These are phyloP conservation scores for Coniferiporia sulphurascens DNA, from an alignment of 1,284 basidiomycete species.

Conservation along the genomic window DNA sequence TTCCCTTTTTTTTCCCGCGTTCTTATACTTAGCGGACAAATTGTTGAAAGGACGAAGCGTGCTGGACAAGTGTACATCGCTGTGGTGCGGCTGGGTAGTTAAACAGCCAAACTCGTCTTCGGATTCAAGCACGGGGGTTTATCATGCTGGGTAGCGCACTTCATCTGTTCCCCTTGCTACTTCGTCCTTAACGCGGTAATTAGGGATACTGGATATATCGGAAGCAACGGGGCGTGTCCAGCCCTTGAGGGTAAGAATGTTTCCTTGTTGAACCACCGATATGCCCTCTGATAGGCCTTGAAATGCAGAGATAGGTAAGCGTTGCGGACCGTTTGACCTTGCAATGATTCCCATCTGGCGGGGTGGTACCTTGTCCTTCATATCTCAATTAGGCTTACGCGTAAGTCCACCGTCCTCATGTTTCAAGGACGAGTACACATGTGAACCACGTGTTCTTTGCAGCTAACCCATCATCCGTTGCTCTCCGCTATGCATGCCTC, in stretches of 20 bases:
- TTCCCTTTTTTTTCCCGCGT: not conserved
- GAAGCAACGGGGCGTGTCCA: slow-evolving; percentile 28
- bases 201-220: slow-evolving; percentile 32
- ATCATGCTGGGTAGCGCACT: slow-evolving; percentile 25
- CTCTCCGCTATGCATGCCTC: slow-evolving; percentile 27
- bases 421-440: not conserved
- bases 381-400: slow-evolving; percentile 27
- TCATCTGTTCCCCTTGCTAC: not conserved
- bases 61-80: slow-evolving; percentile 26
- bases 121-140: slow-evolving; percentile 20
- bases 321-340: slow-evolving; percentile 31
- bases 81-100: slow-evolving; percentile 33
- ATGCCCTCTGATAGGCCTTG: not conserved
- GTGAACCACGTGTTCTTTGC: not conserved
- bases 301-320: slow-evolving; percentile 29
- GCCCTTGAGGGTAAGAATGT: slow-evolving; percentile 27
- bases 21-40: not conserved
- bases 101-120: slow-evolving; percentile 17
- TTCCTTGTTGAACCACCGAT: not conserved
- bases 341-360: slow-evolving; percentile 35
- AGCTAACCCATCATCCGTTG: slow-evolving; percentile 24
- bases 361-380: slow-evolving; percentile 29
- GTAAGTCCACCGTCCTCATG: slow-evolving; percentile 19
- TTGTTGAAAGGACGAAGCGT: slow-evolving; percentile 26
- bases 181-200: not conserved